phyloP scores from a whole-genome alignment of 2,329 filamentous ascomycete genomes.

The Zymoseptoria ardabiliae region DNA sequence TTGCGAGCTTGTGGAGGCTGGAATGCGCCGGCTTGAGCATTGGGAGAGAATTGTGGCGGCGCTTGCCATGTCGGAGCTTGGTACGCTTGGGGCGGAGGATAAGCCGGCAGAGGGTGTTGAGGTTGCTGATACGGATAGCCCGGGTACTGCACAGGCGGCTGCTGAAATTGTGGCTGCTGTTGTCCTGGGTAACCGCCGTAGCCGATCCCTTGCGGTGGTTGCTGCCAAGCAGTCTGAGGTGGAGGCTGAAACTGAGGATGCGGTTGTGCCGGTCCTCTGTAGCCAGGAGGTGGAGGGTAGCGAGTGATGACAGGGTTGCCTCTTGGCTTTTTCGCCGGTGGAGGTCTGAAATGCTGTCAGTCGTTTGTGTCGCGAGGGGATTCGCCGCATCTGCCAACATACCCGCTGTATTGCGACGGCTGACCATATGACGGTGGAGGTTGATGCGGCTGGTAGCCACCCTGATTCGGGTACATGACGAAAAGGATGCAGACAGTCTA shows the following conservation, averaged over 20 bases:
- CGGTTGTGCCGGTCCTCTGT: slow-evolving; percentile 26
- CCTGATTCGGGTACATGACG: slow-evolving; percentile 6
- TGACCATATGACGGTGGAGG: slow-evolving; percentile 3
- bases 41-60: slow-evolving; percentile 5
- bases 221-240: slow-evolving; percentile 5
- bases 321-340: slow-evolving; percentile 37
- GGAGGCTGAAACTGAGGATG: slow-evolving; percentile 5
- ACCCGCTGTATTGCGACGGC: slow-evolving; percentile 8
- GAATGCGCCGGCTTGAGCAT: slow-evolving; percentile 11
- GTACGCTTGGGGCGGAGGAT: slow-evolving; percentile 7
- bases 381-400: neutral
- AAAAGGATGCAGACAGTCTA: slow-evolving; percentile 1
- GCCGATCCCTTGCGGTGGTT: neutral
- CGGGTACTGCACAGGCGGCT: neutral
- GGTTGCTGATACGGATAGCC: slow-evolving; percentile 16
- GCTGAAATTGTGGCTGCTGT: neutral
- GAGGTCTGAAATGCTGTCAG: slow-evolving; percentile 15
- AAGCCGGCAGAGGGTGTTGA: slow-evolving; percentile 6
- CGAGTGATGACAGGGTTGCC: slow-evolving; percentile 43
- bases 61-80: neutral
- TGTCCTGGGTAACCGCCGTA: slow-evolving; percentile 7
- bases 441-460: slow-evolving; percentile 1
- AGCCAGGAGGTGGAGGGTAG: slow-evolving; percentile 45
- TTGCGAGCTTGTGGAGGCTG: slow-evolving; percentile 11
- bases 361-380: neutral